phyloP scores from a whole-genome alignment of 2,329 filamentous ascomycete species.

The Aspergillus hortae region DNA sequence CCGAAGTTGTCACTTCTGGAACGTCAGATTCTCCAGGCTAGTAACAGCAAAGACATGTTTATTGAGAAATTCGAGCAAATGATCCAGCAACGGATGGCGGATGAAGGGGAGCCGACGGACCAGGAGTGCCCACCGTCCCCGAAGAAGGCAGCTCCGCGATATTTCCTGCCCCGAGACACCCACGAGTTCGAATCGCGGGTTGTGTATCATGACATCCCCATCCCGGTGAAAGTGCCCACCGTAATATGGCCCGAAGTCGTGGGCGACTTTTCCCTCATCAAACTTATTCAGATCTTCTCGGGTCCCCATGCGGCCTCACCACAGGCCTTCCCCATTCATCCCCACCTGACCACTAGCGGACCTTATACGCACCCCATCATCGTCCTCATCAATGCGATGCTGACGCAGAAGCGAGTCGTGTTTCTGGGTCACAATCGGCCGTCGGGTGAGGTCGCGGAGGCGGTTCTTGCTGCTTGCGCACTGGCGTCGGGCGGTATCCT shows the following conservation, averaged over 20 bases:
- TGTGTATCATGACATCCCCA: slow-evolving; percentile 92
- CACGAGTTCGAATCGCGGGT: slow-evolving; percentile 97
- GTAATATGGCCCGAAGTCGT: slow-evolving; percentile 93
- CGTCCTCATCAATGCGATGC: slow-evolving; percentile 85
- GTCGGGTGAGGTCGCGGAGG: slow-evolving; percentile 92
- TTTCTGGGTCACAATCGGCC: slow-evolving; percentile 94
- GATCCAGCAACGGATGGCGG: slow-evolving; percentile 74
- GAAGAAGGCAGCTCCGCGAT: slow-evolving; percentile 62
- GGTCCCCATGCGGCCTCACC: slow-evolving; percentile 76
- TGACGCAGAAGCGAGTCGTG: slow-evolving; percentile 94
- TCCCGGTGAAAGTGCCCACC: slow-evolving; percentile 93
- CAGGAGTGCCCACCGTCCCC: slow-evolving; percentile 40
- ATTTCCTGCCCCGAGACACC: slow-evolving; percentile 83
- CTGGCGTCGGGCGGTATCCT: slow-evolving; percentile 89
- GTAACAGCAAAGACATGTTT: slow-evolving; percentile 93
- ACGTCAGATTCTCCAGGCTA: slow-evolving; percentile 79
- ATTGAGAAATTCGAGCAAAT: slow-evolving; percentile 96
- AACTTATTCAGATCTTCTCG: slow-evolving; percentile 92
- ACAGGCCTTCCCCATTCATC: slow-evolving; percentile 79
- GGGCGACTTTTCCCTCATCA: slow-evolving; percentile 95
- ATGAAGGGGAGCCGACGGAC: slow-evolving; percentile 49
- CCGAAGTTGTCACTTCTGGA: slow-evolving; percentile 81
- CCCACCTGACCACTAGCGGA: slow-evolving; percentile 90
- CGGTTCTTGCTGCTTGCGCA: slow-evolving; percentile 95
- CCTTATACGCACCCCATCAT: slow-evolving; percentile 90